Conservation (phyloP, 176 grass and related monocot genomes). For the Thalia dealbata region DNA sequence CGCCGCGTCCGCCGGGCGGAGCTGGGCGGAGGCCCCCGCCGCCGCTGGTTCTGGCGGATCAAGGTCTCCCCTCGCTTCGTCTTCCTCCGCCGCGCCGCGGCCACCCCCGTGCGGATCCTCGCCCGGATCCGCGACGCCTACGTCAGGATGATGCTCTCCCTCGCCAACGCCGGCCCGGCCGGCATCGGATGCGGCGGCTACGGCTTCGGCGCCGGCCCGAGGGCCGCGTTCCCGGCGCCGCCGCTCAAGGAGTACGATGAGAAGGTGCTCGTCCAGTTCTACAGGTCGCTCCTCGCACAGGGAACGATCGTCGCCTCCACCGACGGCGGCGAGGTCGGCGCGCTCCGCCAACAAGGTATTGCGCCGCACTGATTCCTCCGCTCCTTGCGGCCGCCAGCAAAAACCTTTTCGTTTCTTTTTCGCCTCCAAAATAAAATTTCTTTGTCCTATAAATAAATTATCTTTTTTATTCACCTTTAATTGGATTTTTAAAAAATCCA, state of each 20-base stretch:
- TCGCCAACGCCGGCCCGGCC: slow-evolving; percentile 20
- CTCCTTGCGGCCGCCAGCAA: too few species aligned
- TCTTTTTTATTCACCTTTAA: too few species aligned
- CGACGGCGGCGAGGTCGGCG: too few species aligned
- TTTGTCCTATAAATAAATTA: too few species aligned
- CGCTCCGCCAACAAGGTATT: not conserved
- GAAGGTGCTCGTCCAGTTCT: slow-evolving; percentile 25
- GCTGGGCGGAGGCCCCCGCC: slow-evolving; percentile 22
- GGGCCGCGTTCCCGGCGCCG: not conserved
- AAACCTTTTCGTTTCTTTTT: too few species aligned
- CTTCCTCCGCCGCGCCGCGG: not conserved
- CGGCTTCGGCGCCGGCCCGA: not conserved
- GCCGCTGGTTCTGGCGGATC: slow-evolving; percentile 24
- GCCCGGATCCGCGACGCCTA: slow-evolving; percentile 46
- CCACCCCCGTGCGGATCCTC: slow-evolving; percentile 23
- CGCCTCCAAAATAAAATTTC: too few species aligned
- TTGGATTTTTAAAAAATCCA: too few species aligned
- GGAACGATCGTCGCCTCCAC: not conserved
- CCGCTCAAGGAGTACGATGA: slow-evolving; percentile 25
- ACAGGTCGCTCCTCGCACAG: slow-evolving; percentile 15
- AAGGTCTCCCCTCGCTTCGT: not conserved
- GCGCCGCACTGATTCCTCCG: too few species aligned
- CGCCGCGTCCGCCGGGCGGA: slow-evolving; percentile 13
- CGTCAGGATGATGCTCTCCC: slow-evolving; percentile 47
- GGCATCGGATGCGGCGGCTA: not conserved